phyloP scores from a whole-genome alignment of 306 rosid genomes.

The Malus sylvestris region DNA sequence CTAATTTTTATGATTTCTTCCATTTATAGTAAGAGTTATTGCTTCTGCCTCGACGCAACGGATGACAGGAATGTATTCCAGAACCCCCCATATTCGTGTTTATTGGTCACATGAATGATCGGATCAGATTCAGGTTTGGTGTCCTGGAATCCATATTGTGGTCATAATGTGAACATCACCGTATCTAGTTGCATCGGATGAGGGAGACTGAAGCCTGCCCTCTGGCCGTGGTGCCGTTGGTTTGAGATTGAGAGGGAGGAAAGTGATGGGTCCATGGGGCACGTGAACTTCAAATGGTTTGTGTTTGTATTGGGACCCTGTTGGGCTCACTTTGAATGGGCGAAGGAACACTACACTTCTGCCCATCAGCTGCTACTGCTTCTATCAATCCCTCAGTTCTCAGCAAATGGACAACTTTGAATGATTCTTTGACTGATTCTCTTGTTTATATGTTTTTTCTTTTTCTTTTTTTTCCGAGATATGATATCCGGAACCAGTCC shows the following conservation, averaged over 20 bases:
- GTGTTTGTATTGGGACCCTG: constrained; percentile 30
- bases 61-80: constrained; percentile 9
- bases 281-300: constrained; percentile 60
- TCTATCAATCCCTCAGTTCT: constrained; percentile 42
- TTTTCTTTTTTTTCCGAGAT: neutral
- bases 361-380: constrained; percentile 22
- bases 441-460: constrained; percentile 20
- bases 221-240: constrained; percentile 28
- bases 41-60: constrained; percentile 19
- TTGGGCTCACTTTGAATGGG: constrained; percentile 38
- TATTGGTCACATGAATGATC: constrained; percentile 28
- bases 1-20: constrained; percentile 39
- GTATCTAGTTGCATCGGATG: constrained; percentile 54
- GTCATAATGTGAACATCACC: constrained; percentile 42
- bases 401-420: constrained; percentile 39
- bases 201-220: constrained; percentile 36
- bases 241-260: constrained; percentile 46
- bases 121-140: constrained; percentile 29
- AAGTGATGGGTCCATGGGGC: constrained; percentile 55
- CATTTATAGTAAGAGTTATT: constrained; percentile 34
- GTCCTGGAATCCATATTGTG: constrained; percentile 26
- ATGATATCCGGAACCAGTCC: too few relatives aligned
- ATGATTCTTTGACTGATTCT: constrained; percentile 42
- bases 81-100: constrained; percentile 30
- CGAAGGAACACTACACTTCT: constrained; percentile 25